A percentile compares a stretch with the other conserved stretches of the same genome.
Conservation (phyloP, 75 land plant species). For the Adiantum capillusveneris region DNA sequence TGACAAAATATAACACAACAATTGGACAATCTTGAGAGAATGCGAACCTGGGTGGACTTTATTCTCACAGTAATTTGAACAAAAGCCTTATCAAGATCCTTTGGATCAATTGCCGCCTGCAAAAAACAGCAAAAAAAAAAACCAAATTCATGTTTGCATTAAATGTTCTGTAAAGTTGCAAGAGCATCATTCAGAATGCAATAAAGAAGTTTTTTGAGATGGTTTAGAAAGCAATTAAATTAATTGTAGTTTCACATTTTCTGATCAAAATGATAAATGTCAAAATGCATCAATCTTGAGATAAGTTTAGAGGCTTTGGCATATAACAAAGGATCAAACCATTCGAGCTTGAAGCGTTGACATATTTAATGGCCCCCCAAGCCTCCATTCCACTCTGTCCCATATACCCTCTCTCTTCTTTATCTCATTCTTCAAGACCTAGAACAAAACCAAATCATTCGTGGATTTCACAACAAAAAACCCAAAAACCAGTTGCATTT, state of each 20-base stretch:
- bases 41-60: constrained; percentile 56
- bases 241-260: no score
- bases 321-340: constrained; percentile 31
- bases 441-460: neutral
- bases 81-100: constrained; percentile 66
- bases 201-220: no score
- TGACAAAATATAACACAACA: no score
- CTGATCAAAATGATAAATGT: no score
- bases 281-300: no score
- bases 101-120: constrained; percentile 75
- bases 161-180: no score
- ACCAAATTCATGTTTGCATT: no score
- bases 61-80: constrained; percentile 83
- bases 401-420: constrained; percentile 66
- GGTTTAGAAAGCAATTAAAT: no score
- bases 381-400: constrained; percentile 70
- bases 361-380: constrained; percentile 59
- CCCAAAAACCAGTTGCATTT: neutral
- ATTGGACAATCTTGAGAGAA: no score
- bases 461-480: neutral
- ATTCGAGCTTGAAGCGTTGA: constrained; percentile 77
- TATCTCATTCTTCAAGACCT: constrained; percentile 78
- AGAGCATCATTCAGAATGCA: no score
- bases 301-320: neutral
- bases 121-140: constrained; percentile 2